Conservation (phyloP, 768 basidiomycete genomes). For the Piloderma croceum region DNA sequence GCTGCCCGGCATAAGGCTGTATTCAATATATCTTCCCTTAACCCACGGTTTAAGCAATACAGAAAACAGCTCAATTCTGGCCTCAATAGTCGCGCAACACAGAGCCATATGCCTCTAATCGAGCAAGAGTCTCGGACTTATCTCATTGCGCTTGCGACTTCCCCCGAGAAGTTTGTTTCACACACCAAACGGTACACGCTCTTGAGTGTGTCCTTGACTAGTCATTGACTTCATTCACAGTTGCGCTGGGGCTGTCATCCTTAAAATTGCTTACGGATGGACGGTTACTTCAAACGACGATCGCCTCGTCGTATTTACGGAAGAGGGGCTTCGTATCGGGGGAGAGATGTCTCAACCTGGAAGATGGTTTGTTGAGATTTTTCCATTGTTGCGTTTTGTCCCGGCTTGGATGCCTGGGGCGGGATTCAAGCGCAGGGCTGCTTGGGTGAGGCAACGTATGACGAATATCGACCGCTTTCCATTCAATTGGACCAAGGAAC, state of each 20-base stretch:
- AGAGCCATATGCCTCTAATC: constrained; percentile 27
- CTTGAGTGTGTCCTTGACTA: constrained; percentile 1
- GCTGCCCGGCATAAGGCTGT: constrained; percentile 25
- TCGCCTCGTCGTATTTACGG: constrained; percentile 25
- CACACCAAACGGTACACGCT: constrained; percentile 28
- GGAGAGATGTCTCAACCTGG: constrained; percentile 25
- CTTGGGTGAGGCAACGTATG: constrained; percentile 13
- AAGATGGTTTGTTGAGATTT: constrained; percentile 35
- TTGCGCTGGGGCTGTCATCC: constrained; percentile 29
- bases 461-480: constrained; percentile 21
- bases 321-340: constrained; percentile 25
- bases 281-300: constrained; percentile 31
- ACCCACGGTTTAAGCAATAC: constrained; percentile 32
- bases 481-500: constrained; percentile 26
- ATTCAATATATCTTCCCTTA: constrained; percentile 25
- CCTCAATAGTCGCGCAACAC: constrained; percentile 30
- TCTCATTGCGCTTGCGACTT: constrained; percentile 23
- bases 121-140: constrained; percentile 25
- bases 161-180: constrained; percentile 23
- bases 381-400: constrained; percentile 32
- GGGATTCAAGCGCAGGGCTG: constrained; percentile 31
- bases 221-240: constrained; percentile 11
- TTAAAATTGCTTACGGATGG: constrained; percentile 39
- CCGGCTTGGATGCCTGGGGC: constrained; percentile 42
- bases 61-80: constrained; percentile 33